Conservation (phyloP, 192 early-diverging fungal species). For the Dissophora globulifera region DNA sequence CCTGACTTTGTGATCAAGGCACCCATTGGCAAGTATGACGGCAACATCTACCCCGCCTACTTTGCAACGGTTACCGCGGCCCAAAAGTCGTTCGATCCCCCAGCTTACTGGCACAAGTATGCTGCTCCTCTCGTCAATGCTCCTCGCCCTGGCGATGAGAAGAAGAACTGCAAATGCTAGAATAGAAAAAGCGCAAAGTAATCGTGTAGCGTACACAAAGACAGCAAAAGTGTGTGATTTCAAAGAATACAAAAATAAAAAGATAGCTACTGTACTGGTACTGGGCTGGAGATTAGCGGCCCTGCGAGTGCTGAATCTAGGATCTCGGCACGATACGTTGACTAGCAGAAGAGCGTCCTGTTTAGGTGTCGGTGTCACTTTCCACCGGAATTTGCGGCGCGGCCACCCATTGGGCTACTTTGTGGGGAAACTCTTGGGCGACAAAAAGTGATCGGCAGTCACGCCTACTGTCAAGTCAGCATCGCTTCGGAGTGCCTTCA, state of each 20-base stretch:
- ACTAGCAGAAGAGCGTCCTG: too few relatives aligned
- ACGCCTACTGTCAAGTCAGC: slow-evolving; percentile 3
- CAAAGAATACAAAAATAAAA: too few relatives aligned
- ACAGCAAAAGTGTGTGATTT: not conserved
- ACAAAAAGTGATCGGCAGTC: slow-evolving; percentile 29
- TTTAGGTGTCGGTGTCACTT: too few relatives aligned
- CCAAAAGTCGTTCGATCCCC: slow-evolving; percentile 44
- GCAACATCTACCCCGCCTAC: slow-evolving; percentile 64
- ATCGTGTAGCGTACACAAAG: not conserved
- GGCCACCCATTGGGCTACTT: slow-evolving; percentile 13
- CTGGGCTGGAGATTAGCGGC: too few relatives aligned
- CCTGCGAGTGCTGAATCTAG: too few relatives aligned
- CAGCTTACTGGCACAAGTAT: slow-evolving; percentile 54
- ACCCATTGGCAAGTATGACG: slow-evolving; percentile 68
- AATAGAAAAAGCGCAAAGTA: not conserved
- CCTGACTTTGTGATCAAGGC: slow-evolving; percentile 69
- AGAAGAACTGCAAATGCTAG: slow-evolving; percentile 43
- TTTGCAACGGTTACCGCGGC: slow-evolving; percentile 47
- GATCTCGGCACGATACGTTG: too few relatives aligned
- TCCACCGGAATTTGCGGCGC: slow-evolving; percentile 8
- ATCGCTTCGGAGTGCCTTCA: not conserved
- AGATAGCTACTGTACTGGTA: too few relatives aligned
- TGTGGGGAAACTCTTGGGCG: not conserved
- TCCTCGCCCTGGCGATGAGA: slow-evolving; percentile 45
- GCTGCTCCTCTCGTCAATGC: slow-evolving; percentile 44